Conservation (phyloP, 352 stramenopile species). For the Poterioochromonas sp. region DNA sequence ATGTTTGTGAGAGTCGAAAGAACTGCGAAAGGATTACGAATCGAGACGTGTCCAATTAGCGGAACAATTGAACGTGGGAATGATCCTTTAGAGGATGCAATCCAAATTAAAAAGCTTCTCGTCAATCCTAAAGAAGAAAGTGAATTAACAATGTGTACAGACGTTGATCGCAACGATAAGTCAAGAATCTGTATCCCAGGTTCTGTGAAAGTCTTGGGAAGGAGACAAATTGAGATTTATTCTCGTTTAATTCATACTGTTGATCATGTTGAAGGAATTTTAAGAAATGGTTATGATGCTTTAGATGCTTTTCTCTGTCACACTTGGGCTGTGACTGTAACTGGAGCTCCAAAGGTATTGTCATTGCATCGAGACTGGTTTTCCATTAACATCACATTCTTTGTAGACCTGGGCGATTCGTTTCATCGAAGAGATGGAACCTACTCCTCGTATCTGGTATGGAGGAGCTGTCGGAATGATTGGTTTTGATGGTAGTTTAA, state of each 20-base stretch:
- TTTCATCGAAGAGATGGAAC: slow-evolving; percentile 64
- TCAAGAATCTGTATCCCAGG: slow-evolving; percentile 53
- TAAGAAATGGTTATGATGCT: slow-evolving; percentile 67
- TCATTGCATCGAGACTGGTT: no score
- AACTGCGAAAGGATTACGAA: slow-evolving; percentile 54
- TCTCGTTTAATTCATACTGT: slow-evolving; percentile 75
- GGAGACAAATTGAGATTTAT: slow-evolving; percentile 78
- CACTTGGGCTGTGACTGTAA: slow-evolving; percentile 76
- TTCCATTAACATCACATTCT: no score
- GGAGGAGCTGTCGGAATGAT: slow-evolving; percentile 69
- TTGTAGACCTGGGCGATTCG: slow-evolving; percentile 77
- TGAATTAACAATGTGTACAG: slow-evolving; percentile 77
- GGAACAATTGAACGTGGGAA: slow-evolving; percentile 64
- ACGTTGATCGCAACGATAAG: slow-evolving; percentile 61
- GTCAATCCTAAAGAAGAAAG: slow-evolving; percentile 73
- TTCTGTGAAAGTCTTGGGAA: slow-evolving; percentile 69
- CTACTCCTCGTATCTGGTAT: slow-evolving; percentile 52
- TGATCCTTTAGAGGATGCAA: slow-evolving; percentile 68
- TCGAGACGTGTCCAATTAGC: slow-evolving; percentile 75
- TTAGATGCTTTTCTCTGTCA: slow-evolving; percentile 75
- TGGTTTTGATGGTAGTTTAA: slow-evolving; percentile 69
- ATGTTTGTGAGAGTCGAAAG: slow-evolving; percentile 75
- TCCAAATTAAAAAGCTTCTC: slow-evolving; percentile 62
- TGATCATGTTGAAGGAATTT: slow-evolving; percentile 73
- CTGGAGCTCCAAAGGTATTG: slow-evolving; percentile 74